These are phyloP conservation scores for Porcisia hertigi DNA, from an alignment of 208 protist species.

Conservation along the genomic window DNA sequence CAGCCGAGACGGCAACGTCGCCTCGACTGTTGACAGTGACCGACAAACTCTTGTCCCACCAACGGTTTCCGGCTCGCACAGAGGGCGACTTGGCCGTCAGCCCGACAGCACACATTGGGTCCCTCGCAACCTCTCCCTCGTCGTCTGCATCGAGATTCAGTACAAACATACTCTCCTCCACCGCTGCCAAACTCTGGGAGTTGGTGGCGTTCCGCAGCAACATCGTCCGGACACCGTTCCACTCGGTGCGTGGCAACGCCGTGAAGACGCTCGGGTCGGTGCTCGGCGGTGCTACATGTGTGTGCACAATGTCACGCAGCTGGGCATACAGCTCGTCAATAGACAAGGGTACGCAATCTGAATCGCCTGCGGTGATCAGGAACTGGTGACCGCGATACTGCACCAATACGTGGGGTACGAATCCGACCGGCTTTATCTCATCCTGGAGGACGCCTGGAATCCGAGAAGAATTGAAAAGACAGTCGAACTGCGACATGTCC, in stretches of 20 bases:
- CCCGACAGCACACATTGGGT: slow-evolving; percentile 38
- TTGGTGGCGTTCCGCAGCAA: slow-evolving; percentile 66
- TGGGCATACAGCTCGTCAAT: slow-evolving; percentile 80
- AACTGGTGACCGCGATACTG: slow-evolving; percentile 78
- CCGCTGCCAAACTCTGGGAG: slow-evolving; percentile 51
- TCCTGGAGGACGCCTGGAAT: slow-evolving; percentile 81
- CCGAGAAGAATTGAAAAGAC: slow-evolving; percentile 83
- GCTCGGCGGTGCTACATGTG: slow-evolving; percentile 30
- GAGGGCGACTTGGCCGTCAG: slow-evolving; percentile 36
- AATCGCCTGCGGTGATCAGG: slow-evolving; percentile 70
- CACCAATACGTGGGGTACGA: slow-evolving; percentile 73
- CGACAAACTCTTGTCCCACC: slow-evolving; percentile 92
- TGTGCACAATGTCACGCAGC: slow-evolving; percentile 64
- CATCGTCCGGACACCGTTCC: slow-evolving; percentile 53
- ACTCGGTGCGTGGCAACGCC: slow-evolving; percentile 59
- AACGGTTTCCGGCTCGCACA: slow-evolving; percentile 54
- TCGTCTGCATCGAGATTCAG: slow-evolving; percentile 75
- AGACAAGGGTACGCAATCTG: slow-evolving; percentile 61
- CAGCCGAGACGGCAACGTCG: slow-evolving; percentile 60
- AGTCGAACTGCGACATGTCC: slow-evolving; percentile 82
- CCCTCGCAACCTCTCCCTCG: slow-evolving; percentile 34
- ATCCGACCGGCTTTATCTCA: slow-evolving; percentile 67
- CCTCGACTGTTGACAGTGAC: slow-evolving; percentile 65
- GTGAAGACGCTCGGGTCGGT: slow-evolving; percentile 74
- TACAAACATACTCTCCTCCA: slow-evolving; percentile 87